Evolutionary conservation across 257 asterid genomes (phyloP).

Genomic region (Plectranthus barbatus): DNA sequence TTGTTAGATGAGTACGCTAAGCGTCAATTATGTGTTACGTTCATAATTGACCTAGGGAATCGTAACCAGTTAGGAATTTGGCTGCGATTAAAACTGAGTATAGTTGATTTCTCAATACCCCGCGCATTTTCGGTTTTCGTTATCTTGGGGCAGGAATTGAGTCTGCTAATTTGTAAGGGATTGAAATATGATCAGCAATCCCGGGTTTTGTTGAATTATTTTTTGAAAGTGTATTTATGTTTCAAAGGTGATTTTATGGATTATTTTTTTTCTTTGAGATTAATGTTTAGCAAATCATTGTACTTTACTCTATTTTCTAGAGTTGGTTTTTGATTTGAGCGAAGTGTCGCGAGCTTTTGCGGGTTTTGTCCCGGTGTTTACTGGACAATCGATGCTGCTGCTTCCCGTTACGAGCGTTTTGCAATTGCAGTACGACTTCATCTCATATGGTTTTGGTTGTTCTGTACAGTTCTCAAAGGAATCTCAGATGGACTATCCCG

Average conservation of each 20-base stretch:
- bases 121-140: neutral
- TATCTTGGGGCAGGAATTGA: neutral
- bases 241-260: neutral
- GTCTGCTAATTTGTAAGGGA: neutral
- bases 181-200: neutral
- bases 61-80: neutral
- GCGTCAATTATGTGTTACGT: neutral
- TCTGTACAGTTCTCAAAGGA: constrained; percentile 70
- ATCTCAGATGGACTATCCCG: constrained; percentile 84
- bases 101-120: neutral
- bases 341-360: neutral
- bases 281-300: neutral
- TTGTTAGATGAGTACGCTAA: neutral
- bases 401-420: neutral
- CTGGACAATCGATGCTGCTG: neutral
- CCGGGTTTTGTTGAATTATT: neutral
- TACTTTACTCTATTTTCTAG: neutral
- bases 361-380: neutral
- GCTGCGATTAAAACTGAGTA: neutral
- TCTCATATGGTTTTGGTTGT: constrained; percentile 5
- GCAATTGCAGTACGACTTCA: neutral
- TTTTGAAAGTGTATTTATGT: neutral
- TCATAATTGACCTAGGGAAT: neutral
- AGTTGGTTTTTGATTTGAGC: neutral
- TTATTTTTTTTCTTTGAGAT: neutral